Base-by-base conservation (phyloP, 23 red algal genomes). In the Agarophyton chilense region DNA sequence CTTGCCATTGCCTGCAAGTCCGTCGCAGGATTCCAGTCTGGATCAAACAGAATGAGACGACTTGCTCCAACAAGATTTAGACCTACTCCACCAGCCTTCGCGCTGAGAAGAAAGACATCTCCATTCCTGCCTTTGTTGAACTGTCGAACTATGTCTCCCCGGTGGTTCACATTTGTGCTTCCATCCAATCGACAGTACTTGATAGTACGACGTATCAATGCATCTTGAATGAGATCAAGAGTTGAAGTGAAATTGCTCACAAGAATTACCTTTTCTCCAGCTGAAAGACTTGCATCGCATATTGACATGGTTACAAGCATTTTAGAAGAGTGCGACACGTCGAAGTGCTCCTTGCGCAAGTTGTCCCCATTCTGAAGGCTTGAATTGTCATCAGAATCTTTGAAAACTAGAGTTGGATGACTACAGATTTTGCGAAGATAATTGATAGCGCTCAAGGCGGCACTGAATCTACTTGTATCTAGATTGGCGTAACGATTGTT, bases 381-480 rank as follows among this genome's bases (percentile, higher is more conserved):
- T 47, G 40, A 28, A 11, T 79, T 35, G 22, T 39, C 22, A 66
- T 86, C 78, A 1, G 18, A 72, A 61, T 95, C 71, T n/a, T 45
- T 70, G 21, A 51, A 47, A 17, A 91, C 60, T 2, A 98, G 76
- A 21, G 50, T 35, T 11, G 96, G 96, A 83, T 98, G 96, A 78
- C 87, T 81, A 56, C 96, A 98, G n/a, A 98, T 93, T 78, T 98
- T 98, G 57, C 96, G 89, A 50, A 98, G 90, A n/a, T 73, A 83
- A 42, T 82, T 94, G 45, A 98, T 95, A 29, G 92, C 88, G 25
- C 88, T 82, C 39, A 98, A 79, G 16, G 90, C 90, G n/a, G 77
- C 54, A 52, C 88, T 87, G 52, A 98, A 43, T 33, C 86, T 66
- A 24, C 75, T 79, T 21, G 49, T 50, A 43, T 81, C 53, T 19